A percentile compares a stretch with the other conserved stretches of the same genome.
These are phyloP conservation scores for Omphalea diandra DNA, from an alignment of 441 rosid genomes.

Conservation along the genomic window DNA sequence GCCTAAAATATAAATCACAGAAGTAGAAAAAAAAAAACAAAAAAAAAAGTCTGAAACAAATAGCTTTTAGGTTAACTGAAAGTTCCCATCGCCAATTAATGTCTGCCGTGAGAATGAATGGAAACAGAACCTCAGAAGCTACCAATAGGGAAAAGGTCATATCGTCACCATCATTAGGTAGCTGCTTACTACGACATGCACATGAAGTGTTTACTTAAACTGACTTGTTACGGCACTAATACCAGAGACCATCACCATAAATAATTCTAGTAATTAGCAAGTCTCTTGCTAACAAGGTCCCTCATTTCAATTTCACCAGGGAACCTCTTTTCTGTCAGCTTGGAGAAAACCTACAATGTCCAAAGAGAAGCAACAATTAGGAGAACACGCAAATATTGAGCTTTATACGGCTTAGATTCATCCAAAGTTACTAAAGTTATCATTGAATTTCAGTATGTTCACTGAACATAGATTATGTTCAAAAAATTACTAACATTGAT, in stretches of 20 bases:
- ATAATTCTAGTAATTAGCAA: slow-evolving; percentile 39
- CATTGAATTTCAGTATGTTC: neutral
- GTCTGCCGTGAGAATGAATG: neutral
- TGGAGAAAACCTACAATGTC: slow-evolving; percentile 68
- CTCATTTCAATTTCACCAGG: slow-evolving; percentile 84
- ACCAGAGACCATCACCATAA: slow-evolving; percentile 22
- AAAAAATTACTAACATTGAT: no score
- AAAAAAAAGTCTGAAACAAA: neutral
- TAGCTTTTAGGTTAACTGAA: neutral
- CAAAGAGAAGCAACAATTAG: no score
- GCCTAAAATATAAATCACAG: neutral
- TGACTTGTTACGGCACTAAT: neutral
- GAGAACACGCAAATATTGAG: neutral
- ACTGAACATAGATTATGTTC: neutral
- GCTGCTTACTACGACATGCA: neutral
- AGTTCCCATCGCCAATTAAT: neutral
- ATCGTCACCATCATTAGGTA: neutral
- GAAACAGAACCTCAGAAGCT: slow-evolving; percentile 14
- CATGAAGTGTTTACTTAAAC: neutral
- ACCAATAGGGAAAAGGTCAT: neutral
- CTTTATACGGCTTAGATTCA: no score
- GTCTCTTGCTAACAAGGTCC: slow-evolving; percentile 53
- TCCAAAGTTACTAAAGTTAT: neutral
- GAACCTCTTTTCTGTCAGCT: slow-evolving; percentile 70
- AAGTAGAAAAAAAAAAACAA: neutral